Percentiles rank a stretch among this genome's conserved stretches.
These are phyloP conservation scores for Leishmania aethiopica DNA, from an alignment of 208 protist species.

Conservation along the genomic window DNA sequence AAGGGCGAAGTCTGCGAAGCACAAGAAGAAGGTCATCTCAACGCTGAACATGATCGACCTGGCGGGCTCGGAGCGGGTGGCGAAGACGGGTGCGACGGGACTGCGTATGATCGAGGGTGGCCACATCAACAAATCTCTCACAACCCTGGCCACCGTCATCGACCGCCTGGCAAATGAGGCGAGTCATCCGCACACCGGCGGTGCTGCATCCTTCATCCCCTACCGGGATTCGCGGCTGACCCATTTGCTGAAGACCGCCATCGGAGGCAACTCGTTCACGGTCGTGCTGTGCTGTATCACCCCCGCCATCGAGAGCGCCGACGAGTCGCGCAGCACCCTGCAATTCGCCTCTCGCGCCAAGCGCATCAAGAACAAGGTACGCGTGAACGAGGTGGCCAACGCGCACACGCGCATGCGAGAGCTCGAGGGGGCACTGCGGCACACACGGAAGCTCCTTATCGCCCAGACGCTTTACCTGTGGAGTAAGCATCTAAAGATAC, in stretches of 20 bases:
- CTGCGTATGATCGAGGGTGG: constrained; percentile 93
- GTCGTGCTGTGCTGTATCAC: constrained; percentile 82
- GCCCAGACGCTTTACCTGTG: constrained; percentile 76
- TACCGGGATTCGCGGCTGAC: constrained; percentile 95
- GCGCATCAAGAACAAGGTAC: constrained; percentile 63
- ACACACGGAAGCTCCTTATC: constrained; percentile 41
- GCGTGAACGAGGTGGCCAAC: constrained; percentile 67
- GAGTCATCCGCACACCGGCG: constrained; percentile 6
- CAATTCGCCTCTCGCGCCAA: constrained; percentile 79
- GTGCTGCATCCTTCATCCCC: constrained; percentile 67
- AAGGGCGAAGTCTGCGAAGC: not conserved
- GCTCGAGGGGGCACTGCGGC: constrained; percentile 48
- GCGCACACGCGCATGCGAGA: constrained; percentile 50
- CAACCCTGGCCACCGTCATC: constrained; percentile 81
- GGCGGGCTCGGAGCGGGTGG: constrained; percentile 90
- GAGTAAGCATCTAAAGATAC: constrained; percentile 60
- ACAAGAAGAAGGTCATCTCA: constrained; percentile 48
- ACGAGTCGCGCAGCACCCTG: constrained; percentile 83
- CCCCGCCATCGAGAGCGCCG: constrained; percentile 52
- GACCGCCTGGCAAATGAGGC: constrained; percentile 49
- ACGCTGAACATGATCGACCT: constrained; percentile 95
- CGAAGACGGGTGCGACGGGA: constrained; percentile 93
- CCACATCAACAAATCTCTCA: constrained; percentile 90
- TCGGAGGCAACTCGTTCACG: constrained; percentile 96
- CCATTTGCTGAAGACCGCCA: constrained; percentile 90